phyloP scores from a whole-genome alignment of 352 stramenopile species.

The Phytophthora sp. region DNA sequence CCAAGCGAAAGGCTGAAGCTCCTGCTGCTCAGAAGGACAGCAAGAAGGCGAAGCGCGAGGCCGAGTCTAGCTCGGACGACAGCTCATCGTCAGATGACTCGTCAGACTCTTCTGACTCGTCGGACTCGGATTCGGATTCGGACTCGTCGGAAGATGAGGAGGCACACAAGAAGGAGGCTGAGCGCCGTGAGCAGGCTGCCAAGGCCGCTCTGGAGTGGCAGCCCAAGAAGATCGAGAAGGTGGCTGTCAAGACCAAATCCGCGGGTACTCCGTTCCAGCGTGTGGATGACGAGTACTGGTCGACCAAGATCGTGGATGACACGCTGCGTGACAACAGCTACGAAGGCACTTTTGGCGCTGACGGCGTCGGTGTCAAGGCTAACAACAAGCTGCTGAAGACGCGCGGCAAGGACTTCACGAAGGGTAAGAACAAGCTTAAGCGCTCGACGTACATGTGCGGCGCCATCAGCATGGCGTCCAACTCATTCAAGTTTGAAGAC shows the following conservation, averaged over 20 bases:
- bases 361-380: slow-evolving; percentile 97
- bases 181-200: slow-evolving; percentile 70
- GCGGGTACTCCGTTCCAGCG: slow-evolving; percentile 96
- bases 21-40: slow-evolving; percentile 30
- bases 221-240: slow-evolving; percentile 87
- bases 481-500: slow-evolving; percentile 94
- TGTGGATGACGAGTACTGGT: slow-evolving; percentile 97
- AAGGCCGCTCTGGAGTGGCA: slow-evolving; percentile 93
- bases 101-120: slow-evolving; percentile 48
- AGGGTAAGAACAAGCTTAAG: slow-evolving; percentile 99
- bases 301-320: slow-evolving; percentile 89
- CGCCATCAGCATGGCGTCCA: slow-evolving; percentile 92
- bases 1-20: slow-evolving; percentile 66
- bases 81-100: slow-evolving; percentile 57
- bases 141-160: slow-evolving; percentile 71
- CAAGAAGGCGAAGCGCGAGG: slow-evolving; percentile 48
- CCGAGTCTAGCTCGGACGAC: slow-evolving; percentile 42
- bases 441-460: slow-evolving; percentile 96
- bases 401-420: slow-evolving; percentile 99
- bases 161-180: slow-evolving; percentile 78
- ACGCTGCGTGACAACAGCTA: slow-evolving; percentile 99
- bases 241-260: slow-evolving; percentile 70
- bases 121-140: slow-evolving; percentile 50
- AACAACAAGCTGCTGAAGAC: slow-evolving; percentile 98
- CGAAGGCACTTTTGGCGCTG: slow-evolving; percentile 95